Conservation (phyloP, 2,329 filamentous ascomycete genomes). For the Zymoseptoria passerinii region DNA sequence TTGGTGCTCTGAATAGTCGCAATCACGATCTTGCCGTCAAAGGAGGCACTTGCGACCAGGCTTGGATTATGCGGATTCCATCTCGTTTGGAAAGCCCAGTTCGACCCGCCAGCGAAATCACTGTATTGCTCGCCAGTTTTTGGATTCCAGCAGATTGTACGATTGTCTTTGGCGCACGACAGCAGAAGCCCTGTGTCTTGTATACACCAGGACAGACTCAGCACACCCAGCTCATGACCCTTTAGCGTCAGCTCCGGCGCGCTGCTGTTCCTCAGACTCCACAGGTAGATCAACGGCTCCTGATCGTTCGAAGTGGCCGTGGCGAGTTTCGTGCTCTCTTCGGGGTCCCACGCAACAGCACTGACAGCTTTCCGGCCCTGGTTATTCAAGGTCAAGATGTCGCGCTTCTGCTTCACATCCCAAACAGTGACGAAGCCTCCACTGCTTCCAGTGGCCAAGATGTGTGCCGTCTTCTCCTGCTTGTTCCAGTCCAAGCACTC, state of each 20-base stretch:
- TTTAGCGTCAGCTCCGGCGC: slow-evolving; percentile 80
- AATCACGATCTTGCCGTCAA: slow-evolving; percentile 90
- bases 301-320: slow-evolving; percentile 87
- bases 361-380: slow-evolving; percentile 84
- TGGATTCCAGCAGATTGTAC: slow-evolving; percentile 92
- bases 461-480: slow-evolving; percentile 74
- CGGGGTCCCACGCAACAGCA: slow-evolving; percentile 93
- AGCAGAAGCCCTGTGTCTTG: slow-evolving; percentile 84
- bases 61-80: slow-evolving; percentile 92
- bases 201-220: slow-evolving; percentile 90
- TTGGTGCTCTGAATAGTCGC: slow-evolving; percentile 95
- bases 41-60: slow-evolving; percentile 88
- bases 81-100: slow-evolving; percentile 94
- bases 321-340: slow-evolving; percentile 82
- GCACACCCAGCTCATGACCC: slow-evolving; percentile 87
- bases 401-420: slow-evolving; percentile 97
- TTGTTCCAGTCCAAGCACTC: slow-evolving; percentile 98
- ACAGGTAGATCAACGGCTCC: slow-evolving; percentile 78
- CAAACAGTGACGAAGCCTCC: slow-evolving; percentile 96
- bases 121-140: slow-evolving; percentile 80
- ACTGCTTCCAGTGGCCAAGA: slow-evolving; percentile 84
- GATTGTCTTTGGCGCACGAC: slow-evolving; percentile 93
- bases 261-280: slow-evolving; percentile 94
- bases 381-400: slow-evolving; percentile 88
- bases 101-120: slow-evolving; percentile 95